These are phyloP conservation scores for Ichthyophonus hoferi DNA, from an alignment of 208 protist species.

Conservation along the genomic window DNA sequence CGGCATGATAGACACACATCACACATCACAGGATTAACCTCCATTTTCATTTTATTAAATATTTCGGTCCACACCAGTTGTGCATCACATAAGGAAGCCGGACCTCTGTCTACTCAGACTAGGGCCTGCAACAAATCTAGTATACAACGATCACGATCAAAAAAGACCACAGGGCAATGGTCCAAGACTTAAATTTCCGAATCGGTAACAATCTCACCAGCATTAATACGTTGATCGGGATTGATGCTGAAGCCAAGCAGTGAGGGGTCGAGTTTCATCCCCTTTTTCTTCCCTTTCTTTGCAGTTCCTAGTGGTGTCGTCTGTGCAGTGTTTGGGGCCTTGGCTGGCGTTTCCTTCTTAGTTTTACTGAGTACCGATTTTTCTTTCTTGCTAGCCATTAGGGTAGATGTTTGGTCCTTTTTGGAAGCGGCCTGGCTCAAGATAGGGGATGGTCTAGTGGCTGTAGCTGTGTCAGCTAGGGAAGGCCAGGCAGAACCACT, in stretches of 20 bases:
- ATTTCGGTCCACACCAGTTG: too few relatives aligned
- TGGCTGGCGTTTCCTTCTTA: not conserved
- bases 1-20: too few relatives aligned
- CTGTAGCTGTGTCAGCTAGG: not conserved
- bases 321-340: not conserved
- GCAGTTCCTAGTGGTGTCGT: not conserved
- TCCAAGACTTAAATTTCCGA: too few relatives aligned
- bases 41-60: too few relatives aligned
- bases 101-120: too few relatives aligned
- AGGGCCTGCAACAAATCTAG: too few relatives aligned
- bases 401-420: not conserved
- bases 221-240: not conserved
- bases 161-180: too few relatives aligned
- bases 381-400: not conserved
- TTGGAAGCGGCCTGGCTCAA: not conserved
- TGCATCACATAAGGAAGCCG: too few relatives aligned
- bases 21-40: too few relatives aligned
- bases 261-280: not conserved
- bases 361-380: not conserved
- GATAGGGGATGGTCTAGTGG: not conserved
- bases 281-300: slow-evolving; percentile 22
- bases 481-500: not conserved
- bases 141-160: too few relatives aligned
- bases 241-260: slow-evolving; percentile 19
- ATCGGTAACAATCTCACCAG: slow-evolving; percentile 15